These are phyloP conservation scores for Lecanosticta acicola DNA, from an alignment of 2,329 filamentous ascomycete genomes.

Conservation along the genomic window DNA sequence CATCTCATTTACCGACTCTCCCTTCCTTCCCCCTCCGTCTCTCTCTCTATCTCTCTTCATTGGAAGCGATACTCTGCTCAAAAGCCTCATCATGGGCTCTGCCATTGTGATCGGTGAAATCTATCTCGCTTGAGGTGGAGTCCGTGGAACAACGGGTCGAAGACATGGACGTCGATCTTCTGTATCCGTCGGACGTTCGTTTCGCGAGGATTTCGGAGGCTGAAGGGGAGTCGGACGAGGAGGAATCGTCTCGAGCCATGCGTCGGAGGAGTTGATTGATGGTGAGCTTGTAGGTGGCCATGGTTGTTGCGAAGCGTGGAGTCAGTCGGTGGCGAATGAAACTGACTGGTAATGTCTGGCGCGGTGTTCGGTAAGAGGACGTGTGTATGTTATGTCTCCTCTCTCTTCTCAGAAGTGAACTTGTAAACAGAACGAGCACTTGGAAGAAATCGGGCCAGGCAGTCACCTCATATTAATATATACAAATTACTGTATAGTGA, in stretches of 20 bases:
- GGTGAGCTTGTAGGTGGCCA: constrained; percentile 22
- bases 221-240: neutral
- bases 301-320: constrained; percentile 3
- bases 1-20: too few relatives aligned
- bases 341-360: too few relatives aligned
- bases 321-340: too few relatives aligned
- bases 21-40: neutral
- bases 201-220: neutral
- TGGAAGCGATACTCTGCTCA: neutral
- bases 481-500: too few relatives aligned
- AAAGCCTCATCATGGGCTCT: neutral
- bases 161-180: neutral
- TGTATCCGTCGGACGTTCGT: neutral
- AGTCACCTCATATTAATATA: too few relatives aligned
- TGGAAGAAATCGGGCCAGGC: too few relatives aligned
- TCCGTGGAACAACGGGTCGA: constrained; percentile 2
- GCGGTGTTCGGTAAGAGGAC: too few relatives aligned
- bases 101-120: constrained; percentile 3
- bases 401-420: too few relatives aligned
- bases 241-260: constrained; percentile 14
- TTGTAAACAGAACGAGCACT: too few relatives aligned
- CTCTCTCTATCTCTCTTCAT: neutral
- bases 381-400: too few relatives aligned
- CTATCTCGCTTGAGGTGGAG: constrained; percentile 1
- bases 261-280: constrained; percentile 19